phyloP scores from a whole-genome alignment of 1,284 basidiomycete species.

The Cryptococcus maquisensis region DNA sequence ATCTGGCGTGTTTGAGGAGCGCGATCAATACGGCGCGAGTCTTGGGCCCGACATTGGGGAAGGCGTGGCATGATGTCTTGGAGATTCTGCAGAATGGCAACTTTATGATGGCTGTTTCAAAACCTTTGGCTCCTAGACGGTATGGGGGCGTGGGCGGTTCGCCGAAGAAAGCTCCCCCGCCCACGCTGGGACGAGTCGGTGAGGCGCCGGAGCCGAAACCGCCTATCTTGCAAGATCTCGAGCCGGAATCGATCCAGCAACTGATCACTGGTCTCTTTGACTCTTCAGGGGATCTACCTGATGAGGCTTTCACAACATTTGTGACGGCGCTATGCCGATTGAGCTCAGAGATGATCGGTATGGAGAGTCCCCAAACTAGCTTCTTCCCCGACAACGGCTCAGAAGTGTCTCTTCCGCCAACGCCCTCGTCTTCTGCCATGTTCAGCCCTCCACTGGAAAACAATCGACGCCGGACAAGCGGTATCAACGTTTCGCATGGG shows the following conservation, averaged over 20 bases:
- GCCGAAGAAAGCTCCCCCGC: slow-evolving; percentile 1
- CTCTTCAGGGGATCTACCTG: slow-evolving; percentile 73
- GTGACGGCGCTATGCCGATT: slow-evolving; percentile 75
- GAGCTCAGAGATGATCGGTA: slow-evolving; percentile 82
- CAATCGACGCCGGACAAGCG: slow-evolving; percentile 70
- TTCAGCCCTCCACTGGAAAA: slow-evolving; percentile 25
- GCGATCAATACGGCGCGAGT: slow-evolving; percentile 73
- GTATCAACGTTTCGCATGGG: slow-evolving; percentile 71
- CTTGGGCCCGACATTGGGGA: slow-evolving; percentile 75
- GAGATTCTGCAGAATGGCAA: slow-evolving; percentile 90
- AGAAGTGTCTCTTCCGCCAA: slow-evolving; percentile 19
- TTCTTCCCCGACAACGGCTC: slow-evolving; percentile 42
- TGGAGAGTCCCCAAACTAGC: slow-evolving; percentile 53
- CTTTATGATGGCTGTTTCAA: slow-evolving; percentile 69
- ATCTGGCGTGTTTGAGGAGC: slow-evolving; percentile 83
- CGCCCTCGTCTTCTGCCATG: slow-evolving; percentile 10
- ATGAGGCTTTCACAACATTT: slow-evolving; percentile 75
- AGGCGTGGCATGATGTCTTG: slow-evolving; percentile 86
- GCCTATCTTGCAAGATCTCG: slow-evolving; percentile 57
- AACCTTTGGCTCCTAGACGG: slow-evolving; percentile 8
- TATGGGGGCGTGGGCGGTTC: slow-evolving; percentile 9
- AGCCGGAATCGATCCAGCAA: slow-evolving; percentile 65
- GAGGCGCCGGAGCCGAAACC: slow-evolving; percentile 13
- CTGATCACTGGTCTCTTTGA: slow-evolving; percentile 79
- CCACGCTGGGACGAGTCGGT: not conserved